Conservation (phyloP, 208 protist genomes). For the Trypanosoma congolense region DNA sequence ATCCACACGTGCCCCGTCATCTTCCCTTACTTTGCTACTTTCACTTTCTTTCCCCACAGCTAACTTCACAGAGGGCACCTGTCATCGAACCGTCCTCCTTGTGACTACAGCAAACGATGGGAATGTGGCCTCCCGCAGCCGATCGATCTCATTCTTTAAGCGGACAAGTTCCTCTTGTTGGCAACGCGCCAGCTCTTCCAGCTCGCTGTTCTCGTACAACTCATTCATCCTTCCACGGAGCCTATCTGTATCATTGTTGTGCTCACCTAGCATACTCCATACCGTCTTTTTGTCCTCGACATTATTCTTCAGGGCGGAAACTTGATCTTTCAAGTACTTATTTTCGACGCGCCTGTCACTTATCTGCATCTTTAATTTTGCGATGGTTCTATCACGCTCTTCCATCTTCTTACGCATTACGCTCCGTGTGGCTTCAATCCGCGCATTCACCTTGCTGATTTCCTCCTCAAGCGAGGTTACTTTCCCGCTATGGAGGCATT, state of each 20-base stretch:
- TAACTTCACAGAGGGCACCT: not conserved
- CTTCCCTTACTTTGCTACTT: no score
- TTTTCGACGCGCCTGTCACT: slow-evolving; percentile 78
- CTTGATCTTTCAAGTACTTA: slow-evolving; percentile 34
- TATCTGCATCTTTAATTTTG: slow-evolving; percentile 59
- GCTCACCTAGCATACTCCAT: slow-evolving; percentile 51
- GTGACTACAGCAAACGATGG: slow-evolving; percentile 90
- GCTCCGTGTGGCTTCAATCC: slow-evolving; percentile 62
- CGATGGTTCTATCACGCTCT: slow-evolving; percentile 51
- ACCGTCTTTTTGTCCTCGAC: slow-evolving; percentile 59
- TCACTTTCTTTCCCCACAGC: no score
- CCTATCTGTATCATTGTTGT: slow-evolving; percentile 39
- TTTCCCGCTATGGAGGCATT: slow-evolving; percentile 82
- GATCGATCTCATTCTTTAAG: slow-evolving; percentile 83
- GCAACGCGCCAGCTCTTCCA: slow-evolving; percentile 76
- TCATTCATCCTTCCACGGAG: slow-evolving; percentile 48
- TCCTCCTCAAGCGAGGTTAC: slow-evolving; percentile 54
- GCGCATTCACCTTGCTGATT: slow-evolving; percentile 59
- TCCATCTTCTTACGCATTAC: slow-evolving; percentile 76
- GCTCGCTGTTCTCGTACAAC: slow-evolving; percentile 69
- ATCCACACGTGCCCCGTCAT: no score
- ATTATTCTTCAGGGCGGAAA: slow-evolving; percentile 31
- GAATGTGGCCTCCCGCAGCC: slow-evolving; percentile 81
- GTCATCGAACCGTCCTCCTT: slow-evolving; percentile 49
- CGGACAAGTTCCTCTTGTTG: slow-evolving; percentile 85